Base-by-base conservation (phyloP, 345 rosid genomes). In the Sapria himalayana region DNA sequence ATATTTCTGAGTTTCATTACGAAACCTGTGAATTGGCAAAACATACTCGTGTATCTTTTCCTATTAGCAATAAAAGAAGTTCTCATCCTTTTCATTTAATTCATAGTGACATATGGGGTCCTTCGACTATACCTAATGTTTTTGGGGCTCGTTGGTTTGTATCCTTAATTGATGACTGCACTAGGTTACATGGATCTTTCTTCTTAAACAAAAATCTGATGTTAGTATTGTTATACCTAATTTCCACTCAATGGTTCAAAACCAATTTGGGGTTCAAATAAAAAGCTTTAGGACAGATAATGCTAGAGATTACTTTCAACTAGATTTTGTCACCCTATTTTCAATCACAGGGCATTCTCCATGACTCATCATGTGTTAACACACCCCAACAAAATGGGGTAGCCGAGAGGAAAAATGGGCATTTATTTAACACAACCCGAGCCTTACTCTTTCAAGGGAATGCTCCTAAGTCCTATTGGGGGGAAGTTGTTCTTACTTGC, bases 1-100 rank as follows among this genome's bases (percentile, higher is more conserved):
- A 19, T 13, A 9, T 39, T 8, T 5, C n/a, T 11, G 13, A 19
- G 12, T 39, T 39, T n/a, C 25, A 39, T 1, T 21, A 29, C 23
- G 27, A 39, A 10, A 1, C 23, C 15, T 39, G 27, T 39, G 43
- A 39, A 21, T 12, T 20, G 12, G 25, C 43, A 21, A 39, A 20
- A 39, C 43, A 39, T n/a, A 39, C 13, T 1, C 15, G 9, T 11
- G 43, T n/a, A 19, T 39, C 43, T 39, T 39, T 39, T 39, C 27
- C 19, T 1, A 37, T 16, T 17, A 37, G 20, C 15, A 16, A 37
- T 37, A 37, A 37, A 16, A 37, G 40, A 27, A 27, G 7, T 15
- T 1, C 10, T 1, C 1, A 16, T 3, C 8, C 21, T 15, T 37
- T 37, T 8, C 3, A 15, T 17, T 9, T 37, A 2, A 5, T 37